Base-by-base conservation (phyloP, 2,329 filamentous ascomycete genomes). In the Talaromyces islandicus region DNA sequence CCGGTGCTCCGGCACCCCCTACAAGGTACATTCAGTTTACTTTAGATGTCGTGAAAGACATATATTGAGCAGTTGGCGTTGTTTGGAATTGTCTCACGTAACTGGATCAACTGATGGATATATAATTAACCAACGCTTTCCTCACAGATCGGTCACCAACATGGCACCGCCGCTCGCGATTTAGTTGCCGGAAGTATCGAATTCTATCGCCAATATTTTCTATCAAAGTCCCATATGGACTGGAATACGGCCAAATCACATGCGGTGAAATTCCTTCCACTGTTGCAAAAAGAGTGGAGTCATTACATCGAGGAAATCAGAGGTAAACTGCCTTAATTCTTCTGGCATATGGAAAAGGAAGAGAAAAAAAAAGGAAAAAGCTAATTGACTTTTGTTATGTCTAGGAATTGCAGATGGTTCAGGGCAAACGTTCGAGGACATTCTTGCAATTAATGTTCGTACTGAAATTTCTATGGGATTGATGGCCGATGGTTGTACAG, bases 381-480 rank as follows among this genome's bases (percentile, higher is more conserved):
- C 27, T 29, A 27, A 43, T 29, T 52, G 10, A 52, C 27, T 25
- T 52, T 29, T n/a, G 12, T 52, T 27, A 29, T 30, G 24, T 52
- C 50, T 27, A 52, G 52, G 52, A 54, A 54, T 54, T 21, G 52
- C 52, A 9, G 52, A n/a, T 21, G 52, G 52, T 54, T 35, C 52
- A 19, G 52, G 52, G 12, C 29, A 35, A 10, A 38, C 29, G 10
- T 54, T 56, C 24, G 38, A 29, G 24, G 54, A 56, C n/a, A 30
- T 56, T 25, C 38, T 56, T 7, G 54, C 54, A 7, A 25, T 56
- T 5, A 56, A 56, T 29, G 24, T 56, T 14, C 54, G 54, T 11
- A 56, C 38, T 4, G 54, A 56, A 19, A 56, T 56, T 10, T 46
- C 54, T 1, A 30, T 56, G 24, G 38, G 38, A 10, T 25, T 48